phyloP scores from a whole-genome alignment of 2,329 filamentous ascomycete species.

The Phaeosphaeriaceae sp. region DNA sequence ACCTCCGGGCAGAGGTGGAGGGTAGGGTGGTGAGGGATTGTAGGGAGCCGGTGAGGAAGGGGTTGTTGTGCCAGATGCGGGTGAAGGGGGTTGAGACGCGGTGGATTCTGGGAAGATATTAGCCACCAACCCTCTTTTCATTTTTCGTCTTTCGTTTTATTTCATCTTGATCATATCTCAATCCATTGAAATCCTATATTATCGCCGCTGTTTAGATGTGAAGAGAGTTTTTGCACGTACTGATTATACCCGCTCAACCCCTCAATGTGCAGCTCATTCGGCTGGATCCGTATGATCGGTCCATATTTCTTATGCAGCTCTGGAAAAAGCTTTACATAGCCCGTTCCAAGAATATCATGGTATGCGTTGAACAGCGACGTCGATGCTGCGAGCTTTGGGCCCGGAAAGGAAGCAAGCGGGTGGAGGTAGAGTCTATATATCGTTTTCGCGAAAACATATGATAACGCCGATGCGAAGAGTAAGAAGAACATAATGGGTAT shows the following conservation, averaged over 20 bases:
- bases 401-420: slow-evolving; percentile 14
- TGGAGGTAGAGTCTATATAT: slow-evolving; percentile 19
- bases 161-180: too few relatives aligned
- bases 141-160: too few relatives aligned
- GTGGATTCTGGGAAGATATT: slow-evolving; percentile 20
- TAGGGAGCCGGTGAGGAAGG: slow-evolving; percentile 17
- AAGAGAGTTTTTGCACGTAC: not conserved
- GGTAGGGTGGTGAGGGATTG: slow-evolving; percentile 16
- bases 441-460: slow-evolving; percentile 9
- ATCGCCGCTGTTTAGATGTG: too few relatives aligned
- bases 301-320: slow-evolving; percentile 21
- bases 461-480: not conserved
- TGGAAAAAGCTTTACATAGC: slow-evolving; percentile 15
- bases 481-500: not conserved
- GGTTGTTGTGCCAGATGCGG: slow-evolving; percentile 20
- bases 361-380: slow-evolving; percentile 17
- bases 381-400: slow-evolving; percentile 18
- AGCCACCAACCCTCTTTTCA: too few relatives aligned
- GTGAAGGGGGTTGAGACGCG: slow-evolving; percentile 18
- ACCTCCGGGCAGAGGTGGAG: slow-evolving; percentile 13
- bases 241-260: slow-evolving; percentile 17
- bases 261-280: slow-evolving; percentile 16
- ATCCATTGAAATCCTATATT: too few relatives aligned
- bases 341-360: slow-evolving; percentile 13
- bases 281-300: slow-evolving; percentile 16